Evolutionary conservation across 129 eudicot species (phyloP), one percentile per base, ranked within the genome.

Genomic region (Pittosporum tobira): DNA sequence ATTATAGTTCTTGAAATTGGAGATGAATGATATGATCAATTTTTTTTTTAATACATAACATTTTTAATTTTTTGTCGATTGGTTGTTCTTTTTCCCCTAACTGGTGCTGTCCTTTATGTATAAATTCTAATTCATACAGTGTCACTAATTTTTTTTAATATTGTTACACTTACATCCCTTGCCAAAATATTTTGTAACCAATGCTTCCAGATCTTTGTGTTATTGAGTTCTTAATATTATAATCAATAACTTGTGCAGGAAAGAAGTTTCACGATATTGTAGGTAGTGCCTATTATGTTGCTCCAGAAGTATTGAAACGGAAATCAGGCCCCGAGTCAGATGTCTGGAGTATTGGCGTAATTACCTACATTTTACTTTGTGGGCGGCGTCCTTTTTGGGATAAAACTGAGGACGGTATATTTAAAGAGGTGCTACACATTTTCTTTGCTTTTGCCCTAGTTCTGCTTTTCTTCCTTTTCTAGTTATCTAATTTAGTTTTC

Each of bases 301-400:
- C 96, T 54, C 99, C 99, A 3, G 99, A 91, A 79, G 99, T 91
- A 43, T 60, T 91, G 54, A 91, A 84, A 62, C 88, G 99, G 3
- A 87, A 75, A 73, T 91, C 99, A 23, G 99, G 99, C 18, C 96
- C 99, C 2, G 96, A 91, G 58, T 91, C 99, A 20, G 99, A 91
- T 81, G 99, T 79, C 18, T 91, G 99, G 99, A 91, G 99, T 74
- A 91, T 91, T 61, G 99, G 99, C 66, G 99, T 91, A 53, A 91
- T 91, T 27, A 91, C 96, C 16, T 91, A 87, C 72, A 91, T 91
- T 71, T 59, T 91, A 73, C 91, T 91, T 1, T 91, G 94, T 74
- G 99, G 99, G 23, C 84, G 99, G 48, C 83, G 99, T 20, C 99
- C 99, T 27, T 91, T 91, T 67, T 91, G 99, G 99, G 96, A 91